Percentiles rank a stretch among this genome's conserved stretches.
Evolutionary conservation across 139 green algal species (phyloP).

Genomic region (Haematococcus lacustris): DNA sequence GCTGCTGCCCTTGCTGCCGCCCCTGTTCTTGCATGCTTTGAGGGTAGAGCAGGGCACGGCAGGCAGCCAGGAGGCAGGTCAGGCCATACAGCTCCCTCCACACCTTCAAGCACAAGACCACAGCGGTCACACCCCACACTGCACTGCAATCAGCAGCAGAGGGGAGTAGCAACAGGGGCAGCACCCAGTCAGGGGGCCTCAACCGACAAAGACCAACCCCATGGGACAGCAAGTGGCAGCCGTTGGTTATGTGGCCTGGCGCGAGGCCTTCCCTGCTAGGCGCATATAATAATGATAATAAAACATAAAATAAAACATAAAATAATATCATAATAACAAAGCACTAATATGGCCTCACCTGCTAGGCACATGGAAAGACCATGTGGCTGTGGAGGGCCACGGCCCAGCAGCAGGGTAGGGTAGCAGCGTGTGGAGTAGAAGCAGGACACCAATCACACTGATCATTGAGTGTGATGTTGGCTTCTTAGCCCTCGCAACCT

Average conservation of each 20-base stretch:
- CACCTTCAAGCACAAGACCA: slow-evolving; percentile 15
- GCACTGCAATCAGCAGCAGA: neutral
- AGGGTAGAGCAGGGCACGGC: neutral
- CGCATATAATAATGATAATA: neutral
- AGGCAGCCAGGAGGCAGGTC: slow-evolving; percentile 38
- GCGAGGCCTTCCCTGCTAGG: slow-evolving; percentile 4
- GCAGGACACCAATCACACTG: too few relatives aligned
- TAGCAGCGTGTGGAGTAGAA: too few relatives aligned
- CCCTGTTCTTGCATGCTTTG: neutral
- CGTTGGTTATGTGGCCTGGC: neutral
- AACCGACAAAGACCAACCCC: neutral
- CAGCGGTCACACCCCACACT: neutral
- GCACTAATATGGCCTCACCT: too few relatives aligned
- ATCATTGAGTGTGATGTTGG: too few relatives aligned
- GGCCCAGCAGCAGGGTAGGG: too few relatives aligned
- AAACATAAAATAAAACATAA: too few relatives aligned
- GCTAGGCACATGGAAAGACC: too few relatives aligned
- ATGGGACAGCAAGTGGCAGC: neutral
- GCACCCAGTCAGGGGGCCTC: neutral
- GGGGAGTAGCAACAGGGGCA: neutral
- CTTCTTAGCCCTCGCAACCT: too few relatives aligned
- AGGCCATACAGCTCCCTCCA: slow-evolving; percentile 78
- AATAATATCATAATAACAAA: too few relatives aligned
- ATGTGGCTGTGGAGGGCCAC: too few relatives aligned
- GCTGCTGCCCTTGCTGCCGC: neutral